Percentiles rank a stretch among this genome's conserved stretches.
phyloP scores from a whole-genome alignment of 2,329 filamentous ascomycete species.

The Aspergillus sp. region DNA sequence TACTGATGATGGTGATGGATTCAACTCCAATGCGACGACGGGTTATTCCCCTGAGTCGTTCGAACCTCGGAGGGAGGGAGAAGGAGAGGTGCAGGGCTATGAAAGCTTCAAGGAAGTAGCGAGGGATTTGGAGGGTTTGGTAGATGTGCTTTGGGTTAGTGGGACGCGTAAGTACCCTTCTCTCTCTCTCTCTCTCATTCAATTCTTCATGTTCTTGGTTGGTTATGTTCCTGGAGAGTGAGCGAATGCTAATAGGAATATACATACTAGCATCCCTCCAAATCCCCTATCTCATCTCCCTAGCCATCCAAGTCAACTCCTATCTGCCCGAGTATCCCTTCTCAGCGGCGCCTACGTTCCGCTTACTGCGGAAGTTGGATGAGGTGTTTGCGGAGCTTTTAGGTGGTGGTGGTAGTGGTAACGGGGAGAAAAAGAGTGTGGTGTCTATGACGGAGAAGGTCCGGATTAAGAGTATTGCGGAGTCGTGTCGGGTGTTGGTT shows the following conservation, averaged over 20 bases:
- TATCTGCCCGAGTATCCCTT: conserved; percentile 74
- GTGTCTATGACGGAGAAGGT: conserved; percentile 83
- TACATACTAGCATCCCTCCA: conserved; percentile 62
- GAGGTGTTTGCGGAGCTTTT: conserved; percentile 78
- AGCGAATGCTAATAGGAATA: background rate
- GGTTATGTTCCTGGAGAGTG: background rate
- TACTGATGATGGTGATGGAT: no score
- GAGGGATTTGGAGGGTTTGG: conserved; percentile 70
- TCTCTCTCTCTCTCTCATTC: background rate
- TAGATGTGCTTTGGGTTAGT: conserved; percentile 83
- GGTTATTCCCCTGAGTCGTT: background rate
- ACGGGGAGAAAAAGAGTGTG: conserved; percentile 54
- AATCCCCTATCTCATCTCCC: conserved; percentile 77
- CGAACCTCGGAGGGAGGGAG: no score
- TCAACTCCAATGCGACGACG: no score
- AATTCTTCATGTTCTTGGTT: no score
- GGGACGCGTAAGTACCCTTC: conserved; percentile 71
- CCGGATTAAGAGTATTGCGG: conserved; percentile 76
- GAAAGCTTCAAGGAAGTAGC: conserved; percentile 69
- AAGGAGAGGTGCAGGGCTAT: conserved; percentile 53
- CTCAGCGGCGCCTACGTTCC: conserved; percentile 67
- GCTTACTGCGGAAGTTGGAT: conserved; percentile 75
- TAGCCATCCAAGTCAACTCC: conserved; percentile 71
- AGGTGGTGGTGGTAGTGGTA: background rate
- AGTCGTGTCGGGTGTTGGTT: conserved; percentile 71